A percentile compares a stretch with the other conserved stretches of the same genome.
Conservation (phyloP, 2,329 filamentous ascomycete species). For the Zarea fungicola region DNA sequence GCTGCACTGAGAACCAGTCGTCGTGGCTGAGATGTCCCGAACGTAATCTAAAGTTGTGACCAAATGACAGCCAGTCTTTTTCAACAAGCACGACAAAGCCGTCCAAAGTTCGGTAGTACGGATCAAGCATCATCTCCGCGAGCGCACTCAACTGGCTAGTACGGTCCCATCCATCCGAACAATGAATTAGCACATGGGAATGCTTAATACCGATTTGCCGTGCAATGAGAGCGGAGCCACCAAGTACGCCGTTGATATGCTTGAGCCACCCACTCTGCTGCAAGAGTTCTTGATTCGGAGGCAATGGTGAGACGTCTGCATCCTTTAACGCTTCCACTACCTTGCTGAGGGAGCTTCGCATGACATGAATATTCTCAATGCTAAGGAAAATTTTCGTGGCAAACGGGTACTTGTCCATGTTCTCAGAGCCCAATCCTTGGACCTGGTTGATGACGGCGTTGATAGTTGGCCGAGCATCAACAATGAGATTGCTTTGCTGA, state of each 20-base stretch:
- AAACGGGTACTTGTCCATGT: conserved; percentile 95
- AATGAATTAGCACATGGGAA: conserved; percentile 93
- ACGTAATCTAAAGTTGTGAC: conserved; percentile 95
- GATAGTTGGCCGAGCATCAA: conserved; percentile 88
- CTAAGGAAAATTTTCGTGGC: conserved; percentile 87
- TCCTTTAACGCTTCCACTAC: conserved; percentile 90
- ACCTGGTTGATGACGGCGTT: conserved; percentile 95
- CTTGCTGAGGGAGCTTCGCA: conserved; percentile 84
- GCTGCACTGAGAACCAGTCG: conserved; percentile 89
- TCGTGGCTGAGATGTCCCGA: conserved; percentile 83
- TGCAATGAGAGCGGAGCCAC: conserved; percentile 79
- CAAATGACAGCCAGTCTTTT: conserved; percentile 97
- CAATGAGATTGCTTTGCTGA: conserved; percentile 89
- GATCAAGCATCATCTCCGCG: conserved; percentile 89
- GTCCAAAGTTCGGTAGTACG: conserved; percentile 88
- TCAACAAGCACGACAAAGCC: conserved; percentile 93
- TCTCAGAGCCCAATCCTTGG: conserved; percentile 88
- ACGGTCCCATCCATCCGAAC: conserved; percentile 97
- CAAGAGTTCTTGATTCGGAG: conserved; percentile 75
- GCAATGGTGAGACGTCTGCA: conserved; percentile 76
- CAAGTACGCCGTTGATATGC: conserved; percentile 78
- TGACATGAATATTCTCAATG: conserved; percentile 98
- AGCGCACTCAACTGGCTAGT: conserved; percentile 91
- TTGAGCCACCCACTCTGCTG: conserved; percentile 85
- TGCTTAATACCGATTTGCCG: conserved; percentile 86